Evolutionary conservation across 2,329 filamentous ascomycete species (phyloP).

Genomic region (Raffaelea albimanens): DNA sequence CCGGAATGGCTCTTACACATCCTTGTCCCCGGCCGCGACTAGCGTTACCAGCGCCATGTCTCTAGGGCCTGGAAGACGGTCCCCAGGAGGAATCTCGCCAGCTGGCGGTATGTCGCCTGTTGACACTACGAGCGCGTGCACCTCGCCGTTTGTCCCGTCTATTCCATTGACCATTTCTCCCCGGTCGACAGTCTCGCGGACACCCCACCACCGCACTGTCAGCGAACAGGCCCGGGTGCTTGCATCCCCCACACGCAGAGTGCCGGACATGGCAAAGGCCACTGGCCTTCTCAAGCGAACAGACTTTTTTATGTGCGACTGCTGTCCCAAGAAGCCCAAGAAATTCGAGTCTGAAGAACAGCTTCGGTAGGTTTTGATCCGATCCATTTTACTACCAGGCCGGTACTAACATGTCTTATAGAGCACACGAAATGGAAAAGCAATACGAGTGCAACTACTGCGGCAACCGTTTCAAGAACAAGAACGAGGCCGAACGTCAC

Average conservation of each 20-base stretch:
- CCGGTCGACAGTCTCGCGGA: constrained; percentile 32
- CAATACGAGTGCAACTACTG: constrained; percentile 92
- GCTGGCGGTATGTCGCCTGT: constrained; percentile 39
- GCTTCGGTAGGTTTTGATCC: constrained; percentile 54
- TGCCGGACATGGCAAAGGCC: constrained; percentile 32
- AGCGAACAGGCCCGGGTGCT: constrained; percentile 31
- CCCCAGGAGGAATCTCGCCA: constrained; percentile 35
- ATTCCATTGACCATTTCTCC: constrained; percentile 41
- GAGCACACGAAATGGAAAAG: constrained; percentile 85
- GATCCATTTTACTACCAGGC: background rate
- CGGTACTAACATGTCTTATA: constrained; percentile 24
- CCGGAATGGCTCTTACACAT: constrained; percentile 38
- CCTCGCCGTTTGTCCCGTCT: constrained; percentile 39
- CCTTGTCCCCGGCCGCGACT: constrained; percentile 33
- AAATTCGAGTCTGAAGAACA: constrained; percentile 84
- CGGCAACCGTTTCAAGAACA: constrained; percentile 95
- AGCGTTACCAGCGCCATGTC: constrained; percentile 33
- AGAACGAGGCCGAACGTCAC: constrained; percentile 94
- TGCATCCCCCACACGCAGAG: constrained; percentile 38
- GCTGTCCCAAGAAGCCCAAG: constrained; percentile 94
- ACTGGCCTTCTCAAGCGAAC: constrained; percentile 34
- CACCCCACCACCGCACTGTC: constrained; percentile 34
- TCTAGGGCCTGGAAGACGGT: constrained; percentile 28
- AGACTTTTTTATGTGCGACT: constrained; percentile 65
- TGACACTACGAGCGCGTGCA: constrained; percentile 24